phyloP scores from a whole-genome alignment of 192 early-diverging fungal genomes.

The Gamsiella multidivaricata region DNA sequence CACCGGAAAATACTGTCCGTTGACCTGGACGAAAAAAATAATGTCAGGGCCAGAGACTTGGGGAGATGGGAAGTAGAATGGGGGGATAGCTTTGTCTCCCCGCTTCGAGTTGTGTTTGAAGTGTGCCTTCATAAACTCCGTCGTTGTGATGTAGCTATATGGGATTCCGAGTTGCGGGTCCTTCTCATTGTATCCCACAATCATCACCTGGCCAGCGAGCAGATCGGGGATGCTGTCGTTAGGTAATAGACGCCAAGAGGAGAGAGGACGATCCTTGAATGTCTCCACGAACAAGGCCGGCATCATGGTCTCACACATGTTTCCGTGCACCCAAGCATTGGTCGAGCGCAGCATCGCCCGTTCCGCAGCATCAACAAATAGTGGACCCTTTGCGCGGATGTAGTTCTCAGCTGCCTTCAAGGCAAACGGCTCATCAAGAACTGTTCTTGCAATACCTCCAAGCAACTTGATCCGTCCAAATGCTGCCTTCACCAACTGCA shows the following conservation, averaged over 20 bases:
- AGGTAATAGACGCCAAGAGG: not conserved
- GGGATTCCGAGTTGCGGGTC: not conserved
- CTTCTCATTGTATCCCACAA: constrained; percentile 3
- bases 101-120: not conserved
- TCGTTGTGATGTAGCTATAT: constrained; percentile 1
- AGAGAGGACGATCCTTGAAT: not conserved
- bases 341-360: too few species aligned
- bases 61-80: constrained; percentile 13
- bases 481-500: constrained; percentile 9
- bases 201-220: not conserved
- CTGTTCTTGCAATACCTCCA: too few species aligned
- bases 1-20: not conserved
- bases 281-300: not conserved
- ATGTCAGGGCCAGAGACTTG: constrained; percentile 15
- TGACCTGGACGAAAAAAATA: constrained; percentile 9
- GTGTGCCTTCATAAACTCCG: constrained; percentile 13
- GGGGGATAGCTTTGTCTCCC: not conserved
- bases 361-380: too few species aligned
- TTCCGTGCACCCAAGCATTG: too few species aligned
- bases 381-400: too few species aligned
- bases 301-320: too few species aligned
- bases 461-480: constrained; percentile 42
- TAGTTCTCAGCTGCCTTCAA: too few species aligned
- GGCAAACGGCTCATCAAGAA: too few species aligned
- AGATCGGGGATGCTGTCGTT: not conserved